Percentiles rank a stretch among this genome's conserved stretches.
phyloP scores from a whole-genome alignment of 2,329 filamentous ascomycete species.

The Cytospora leucostoma region DNA sequence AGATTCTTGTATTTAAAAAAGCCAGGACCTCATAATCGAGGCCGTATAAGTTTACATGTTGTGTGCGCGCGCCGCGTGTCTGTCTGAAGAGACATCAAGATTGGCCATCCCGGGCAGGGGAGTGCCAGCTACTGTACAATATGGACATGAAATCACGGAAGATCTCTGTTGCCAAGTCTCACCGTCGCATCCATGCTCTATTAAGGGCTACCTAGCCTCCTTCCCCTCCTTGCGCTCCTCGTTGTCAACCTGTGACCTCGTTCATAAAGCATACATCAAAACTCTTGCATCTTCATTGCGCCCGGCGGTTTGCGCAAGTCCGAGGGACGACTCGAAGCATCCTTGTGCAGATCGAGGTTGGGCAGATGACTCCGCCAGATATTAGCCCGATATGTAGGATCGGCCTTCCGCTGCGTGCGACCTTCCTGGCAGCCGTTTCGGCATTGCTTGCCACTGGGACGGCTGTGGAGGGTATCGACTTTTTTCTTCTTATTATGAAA shows the following conservation, averaged over 20 bases:
- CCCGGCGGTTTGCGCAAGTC: conserved; percentile 3
- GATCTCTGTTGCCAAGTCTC: background rate
- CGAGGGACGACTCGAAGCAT: background rate
- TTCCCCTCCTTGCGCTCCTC: conserved; percentile 8
- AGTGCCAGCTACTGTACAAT: background rate
- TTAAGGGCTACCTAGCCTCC: conserved; percentile 24
- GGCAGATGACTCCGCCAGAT: background rate
- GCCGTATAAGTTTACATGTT: conserved; percentile 4
- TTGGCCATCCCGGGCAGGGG: background rate
- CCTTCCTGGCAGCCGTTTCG: conserved; percentile 1
- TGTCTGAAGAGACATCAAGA: background rate
- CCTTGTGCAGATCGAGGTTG: background rate
- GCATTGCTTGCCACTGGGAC: background rate
- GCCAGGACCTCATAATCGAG: background rate
- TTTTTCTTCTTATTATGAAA: background rate
- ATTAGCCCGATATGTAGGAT: conserved; percentile 15
- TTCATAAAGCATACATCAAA: conserved; percentile 23
- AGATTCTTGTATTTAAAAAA: conserved; percentile 14
- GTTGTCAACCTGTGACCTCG: conserved; percentile 23
- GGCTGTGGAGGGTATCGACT: background rate
- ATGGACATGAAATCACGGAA: background rate
- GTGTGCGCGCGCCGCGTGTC: conserved; percentile 1
- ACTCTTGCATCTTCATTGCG: conserved; percentile 10
- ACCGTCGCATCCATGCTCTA: conserved; percentile 25
- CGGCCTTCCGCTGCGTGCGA: conserved; percentile 6